A percentile compares a stretch with the other conserved stretches of the same genome.
Conservation (phyloP, 345 rosid genomes). For the Odontarrhena argentea region DNA sequence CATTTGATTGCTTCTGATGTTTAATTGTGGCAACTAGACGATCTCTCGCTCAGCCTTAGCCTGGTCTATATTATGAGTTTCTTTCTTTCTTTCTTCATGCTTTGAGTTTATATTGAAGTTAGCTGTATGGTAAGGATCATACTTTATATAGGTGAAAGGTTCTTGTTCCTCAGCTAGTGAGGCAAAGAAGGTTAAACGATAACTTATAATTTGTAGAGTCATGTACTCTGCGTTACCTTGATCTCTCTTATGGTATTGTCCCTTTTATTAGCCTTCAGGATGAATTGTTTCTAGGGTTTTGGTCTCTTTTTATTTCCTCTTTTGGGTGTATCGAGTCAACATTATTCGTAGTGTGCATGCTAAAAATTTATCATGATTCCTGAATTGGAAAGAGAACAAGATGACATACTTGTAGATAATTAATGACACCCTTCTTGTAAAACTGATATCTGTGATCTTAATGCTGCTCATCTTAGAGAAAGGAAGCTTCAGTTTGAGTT, state of each 20-base stretch:
- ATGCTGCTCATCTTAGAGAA: constrained; percentile 3
- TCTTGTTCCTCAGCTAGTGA: neutral
- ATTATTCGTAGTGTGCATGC: constrained; percentile 11
- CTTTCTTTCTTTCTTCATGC: constrained; percentile 2
- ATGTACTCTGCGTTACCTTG: neutral
- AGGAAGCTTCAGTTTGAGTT: constrained; percentile 1
- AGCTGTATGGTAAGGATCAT: neutral
- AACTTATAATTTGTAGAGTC: neutral
- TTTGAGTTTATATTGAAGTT: constrained; percentile 1
- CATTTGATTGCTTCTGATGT: constrained; percentile 10
- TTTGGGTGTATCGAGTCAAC: constrained; percentile 12
- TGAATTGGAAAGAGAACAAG: constrained; percentile 8
- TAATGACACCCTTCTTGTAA: neutral
- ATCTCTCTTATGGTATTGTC: neutral
- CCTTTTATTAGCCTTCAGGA: constrained; percentile 1
- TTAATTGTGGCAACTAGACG: neutral
- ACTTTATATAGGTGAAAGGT: neutral
- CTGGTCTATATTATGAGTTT: neutral
- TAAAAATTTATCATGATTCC: constrained; percentile 1
- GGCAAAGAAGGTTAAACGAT: neutral
- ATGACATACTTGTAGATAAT: neutral
- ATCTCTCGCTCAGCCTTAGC: neutral
- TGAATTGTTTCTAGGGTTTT: neutral
- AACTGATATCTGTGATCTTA: neutral
- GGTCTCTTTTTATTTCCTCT: neutral